These are phyloP conservation scores for Zygosaccharomyces kombuchaensis DNA, from an alignment of 805 yeast genomes.

Conservation along the genomic window DNA sequence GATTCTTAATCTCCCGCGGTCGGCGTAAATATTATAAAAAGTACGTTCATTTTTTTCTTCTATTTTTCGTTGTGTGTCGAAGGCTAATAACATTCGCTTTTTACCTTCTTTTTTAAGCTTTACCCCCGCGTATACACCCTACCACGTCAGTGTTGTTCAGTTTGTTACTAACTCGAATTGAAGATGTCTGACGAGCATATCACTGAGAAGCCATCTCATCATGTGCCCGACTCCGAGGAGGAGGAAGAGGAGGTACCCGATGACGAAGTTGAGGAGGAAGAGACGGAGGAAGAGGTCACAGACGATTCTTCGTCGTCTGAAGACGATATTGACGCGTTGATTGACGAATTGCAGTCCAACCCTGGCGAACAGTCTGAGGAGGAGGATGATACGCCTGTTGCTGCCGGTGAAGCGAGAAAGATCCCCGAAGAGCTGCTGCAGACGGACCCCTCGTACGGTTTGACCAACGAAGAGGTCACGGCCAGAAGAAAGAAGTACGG, in stretches of 20 bases:
- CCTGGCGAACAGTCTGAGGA: conserved; percentile 53
- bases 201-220: conserved; percentile 16
- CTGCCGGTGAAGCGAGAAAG: conserved; percentile 61
- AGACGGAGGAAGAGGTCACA: conserved; percentile 48
- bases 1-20: conserved; percentile 1
- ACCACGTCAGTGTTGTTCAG: not conserved
- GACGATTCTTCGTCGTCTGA: conserved; percentile 52
- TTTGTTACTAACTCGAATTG: not conserved
- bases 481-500: conserved; percentile 89
- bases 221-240: conserved; percentile 4
- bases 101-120: too few relatives aligned
- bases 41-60: not conserved
- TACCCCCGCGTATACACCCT: too few relatives aligned
- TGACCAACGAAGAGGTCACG: conserved; percentile 68
- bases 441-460: conserved; percentile 77
- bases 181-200: conserved; percentile 18
- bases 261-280: conserved; percentile 42
- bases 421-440: conserved; percentile 83
- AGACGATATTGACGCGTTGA: conserved; percentile 67
- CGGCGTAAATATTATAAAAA: not conserved
- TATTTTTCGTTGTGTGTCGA: too few relatives aligned
- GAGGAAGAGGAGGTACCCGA: conserved; percentile 10
- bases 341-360: conserved; percentile 70
- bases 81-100: not conserved
- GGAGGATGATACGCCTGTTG: conserved; percentile 41